phyloP scores from a whole-genome alignment of 75 land plant species.

The Sequoia sempervirens region DNA sequence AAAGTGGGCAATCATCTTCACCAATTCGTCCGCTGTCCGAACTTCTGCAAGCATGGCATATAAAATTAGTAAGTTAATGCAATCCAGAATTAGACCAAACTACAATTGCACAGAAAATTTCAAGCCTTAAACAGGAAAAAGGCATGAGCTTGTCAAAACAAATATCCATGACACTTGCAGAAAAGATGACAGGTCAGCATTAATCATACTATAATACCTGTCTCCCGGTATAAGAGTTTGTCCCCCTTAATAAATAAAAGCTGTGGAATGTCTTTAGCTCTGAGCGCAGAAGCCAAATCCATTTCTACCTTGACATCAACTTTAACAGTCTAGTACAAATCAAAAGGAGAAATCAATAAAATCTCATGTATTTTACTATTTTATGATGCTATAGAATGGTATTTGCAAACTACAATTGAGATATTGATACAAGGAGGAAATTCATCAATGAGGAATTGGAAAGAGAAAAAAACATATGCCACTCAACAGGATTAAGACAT shows the following conservation, averaged over 20 bases:
- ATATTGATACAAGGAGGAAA: neutral
- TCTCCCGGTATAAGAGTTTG: conserved; percentile 63
- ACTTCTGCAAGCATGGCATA: conserved; percentile 36
- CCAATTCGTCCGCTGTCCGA: conserved; percentile 66
- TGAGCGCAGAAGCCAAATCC: conserved; percentile 82
- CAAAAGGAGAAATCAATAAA: neutral
- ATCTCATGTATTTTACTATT: neutral
- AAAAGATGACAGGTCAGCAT: neutral
- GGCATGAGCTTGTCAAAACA: neutral
- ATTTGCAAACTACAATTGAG: neutral
- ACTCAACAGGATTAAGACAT: neutral
- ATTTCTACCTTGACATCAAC: conserved; percentile 73
- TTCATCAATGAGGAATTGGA: neutral
- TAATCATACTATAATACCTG: conserved; percentile 35
- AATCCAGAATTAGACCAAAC: neutral
- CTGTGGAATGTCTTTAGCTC: conserved; percentile 65
- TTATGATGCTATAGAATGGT: neutral
- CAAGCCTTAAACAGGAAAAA: neutral
- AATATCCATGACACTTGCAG: neutral
- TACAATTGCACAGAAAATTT: neutral
- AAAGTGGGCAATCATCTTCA: conserved; percentile 75
- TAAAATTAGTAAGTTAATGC: neutral
- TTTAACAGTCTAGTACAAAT: conserved; percentile 59
- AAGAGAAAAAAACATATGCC: neutral
- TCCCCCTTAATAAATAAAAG: conserved; percentile 65